Evolutionary conservation across 139 green algal species (phyloP).

Genomic region (Closterium sp.): DNA sequence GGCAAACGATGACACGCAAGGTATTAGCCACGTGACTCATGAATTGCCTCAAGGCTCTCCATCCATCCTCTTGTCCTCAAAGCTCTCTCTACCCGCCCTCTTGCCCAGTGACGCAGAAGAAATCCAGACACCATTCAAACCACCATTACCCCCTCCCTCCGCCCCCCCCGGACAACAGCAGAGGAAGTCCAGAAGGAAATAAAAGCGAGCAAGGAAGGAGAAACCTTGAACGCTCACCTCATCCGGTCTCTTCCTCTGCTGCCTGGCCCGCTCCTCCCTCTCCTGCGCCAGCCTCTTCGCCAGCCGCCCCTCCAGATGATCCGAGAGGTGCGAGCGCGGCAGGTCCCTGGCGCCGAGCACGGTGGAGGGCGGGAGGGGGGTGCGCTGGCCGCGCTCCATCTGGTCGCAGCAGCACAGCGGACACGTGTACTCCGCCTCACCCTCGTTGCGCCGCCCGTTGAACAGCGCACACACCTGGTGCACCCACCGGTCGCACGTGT

Average conservation of each 20-base stretch:
- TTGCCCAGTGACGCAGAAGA: too few relatives aligned
- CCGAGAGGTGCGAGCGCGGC: conserved; percentile 72
- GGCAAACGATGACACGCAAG: neutral
- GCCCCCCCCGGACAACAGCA: too few relatives aligned
- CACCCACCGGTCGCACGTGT: conserved; percentile 91
- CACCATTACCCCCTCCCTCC: too few relatives aligned
- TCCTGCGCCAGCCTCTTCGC: conserved; percentile 55
- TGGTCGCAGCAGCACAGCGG: conserved; percentile 79
- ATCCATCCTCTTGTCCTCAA: too few relatives aligned
- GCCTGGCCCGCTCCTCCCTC: conserved; percentile 40
- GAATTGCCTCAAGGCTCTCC: too few relatives aligned
- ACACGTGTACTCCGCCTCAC: conserved; percentile 84
- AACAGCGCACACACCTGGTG: conserved; percentile 97
- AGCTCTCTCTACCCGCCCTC: too few relatives aligned
- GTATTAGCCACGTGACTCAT: too few relatives aligned
- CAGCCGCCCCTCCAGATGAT: conserved; percentile 69
- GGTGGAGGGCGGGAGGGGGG: conserved; percentile 58
- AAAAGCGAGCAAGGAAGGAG: too few relatives aligned
- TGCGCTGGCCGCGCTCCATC: conserved; percentile 49
- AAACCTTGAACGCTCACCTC: conserved; percentile 54
- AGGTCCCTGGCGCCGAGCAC: conserved; percentile 90
- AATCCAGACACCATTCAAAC: too few relatives aligned
- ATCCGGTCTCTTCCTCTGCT: conserved; percentile 15
- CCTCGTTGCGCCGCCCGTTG: conserved; percentile 91
- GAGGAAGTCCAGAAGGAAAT: too few relatives aligned